phyloP scores from a whole-genome alignment of 495 filamentous ascomycete species.

The Chlorociboria aeruginascens region DNA sequence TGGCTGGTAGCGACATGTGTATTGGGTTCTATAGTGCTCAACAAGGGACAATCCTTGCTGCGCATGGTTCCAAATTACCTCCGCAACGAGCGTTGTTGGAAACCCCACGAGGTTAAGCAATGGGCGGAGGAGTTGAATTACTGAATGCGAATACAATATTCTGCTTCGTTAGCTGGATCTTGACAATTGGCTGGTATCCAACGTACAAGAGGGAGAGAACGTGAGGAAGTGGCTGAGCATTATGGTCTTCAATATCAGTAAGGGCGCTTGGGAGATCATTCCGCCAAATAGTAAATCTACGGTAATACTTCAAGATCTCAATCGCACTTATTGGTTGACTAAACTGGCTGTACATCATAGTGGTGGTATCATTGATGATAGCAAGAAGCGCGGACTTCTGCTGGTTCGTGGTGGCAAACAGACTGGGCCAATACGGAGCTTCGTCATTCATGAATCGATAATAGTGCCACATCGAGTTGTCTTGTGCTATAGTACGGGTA shows the following conservation, averaged over 20 bases:
- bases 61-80: constrained; percentile 14
- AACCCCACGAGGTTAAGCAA: constrained; percentile 16
- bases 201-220: constrained; percentile 27
- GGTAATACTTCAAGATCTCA: constrained; percentile 20
- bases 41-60: constrained; percentile 16
- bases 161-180: constrained; percentile 5
- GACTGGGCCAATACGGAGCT: constrained; percentile 7
- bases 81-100: constrained; percentile 5
- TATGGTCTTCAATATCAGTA: constrained; percentile 16
- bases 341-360: constrained; percentile 23
- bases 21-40: constrained; percentile 18
- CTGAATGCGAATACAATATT: constrained; percentile 14
- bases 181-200: not conserved
- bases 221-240: constrained; percentile 23
- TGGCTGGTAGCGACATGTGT: constrained; percentile 21
- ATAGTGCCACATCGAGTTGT: constrained; percentile 13
- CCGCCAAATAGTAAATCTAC: constrained; percentile 22
- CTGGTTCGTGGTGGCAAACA: constrained; percentile 15
- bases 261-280: constrained; percentile 20
- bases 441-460: constrained; percentile 15
- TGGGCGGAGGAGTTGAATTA: constrained; percentile 16
- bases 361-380: constrained; percentile 22
- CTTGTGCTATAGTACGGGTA: constrained; percentile 6
- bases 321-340: constrained; percentile 17
- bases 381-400: constrained; percentile 23